A percentile compares a stretch with the other conserved stretches of the same genome.
Evolutionary conservation across 164 flowering plant genomes (phyloP).

Genomic region (Vitis amurensis): DNA sequence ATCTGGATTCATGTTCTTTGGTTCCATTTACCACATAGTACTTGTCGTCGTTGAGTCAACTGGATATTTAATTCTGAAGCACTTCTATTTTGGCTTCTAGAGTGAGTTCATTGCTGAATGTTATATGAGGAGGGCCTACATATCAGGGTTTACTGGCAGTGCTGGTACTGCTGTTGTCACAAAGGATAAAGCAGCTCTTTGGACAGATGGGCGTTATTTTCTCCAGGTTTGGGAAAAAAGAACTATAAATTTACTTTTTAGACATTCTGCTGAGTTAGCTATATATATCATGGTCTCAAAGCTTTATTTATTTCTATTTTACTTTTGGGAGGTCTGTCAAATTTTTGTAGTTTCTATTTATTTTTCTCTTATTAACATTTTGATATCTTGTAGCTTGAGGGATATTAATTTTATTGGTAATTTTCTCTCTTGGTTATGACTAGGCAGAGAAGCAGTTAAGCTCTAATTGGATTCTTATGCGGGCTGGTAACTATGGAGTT

Average conservation of each 20-base stretch:
- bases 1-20: too few species aligned
- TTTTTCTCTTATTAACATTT: background rate
- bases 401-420: background rate
- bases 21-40: background rate
- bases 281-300: background rate
- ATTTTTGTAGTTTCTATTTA: conserved; percentile 1
- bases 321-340: background rate
- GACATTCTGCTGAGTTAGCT: background rate
- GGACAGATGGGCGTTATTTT: conserved; percentile 99
- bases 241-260: background rate
- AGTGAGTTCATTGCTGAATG: conserved; percentile 99
- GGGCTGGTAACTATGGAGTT: conserved; percentile 85
- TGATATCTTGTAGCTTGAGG: background rate
- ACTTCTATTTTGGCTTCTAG: conserved; percentile 31
- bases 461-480: conserved; percentile 89
- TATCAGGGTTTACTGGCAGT: conserved; percentile 96
- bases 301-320: background rate
- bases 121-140: conserved; percentile 79
- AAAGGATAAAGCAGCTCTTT: conserved; percentile 90
- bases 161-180: conserved; percentile 98
- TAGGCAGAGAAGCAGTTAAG: conserved; percentile 92
- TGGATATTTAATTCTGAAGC: background rate
- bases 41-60: background rate
- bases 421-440: conserved; percentile 8
- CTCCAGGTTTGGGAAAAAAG: conserved; percentile 63